Evolutionary conservation across 1,284 basidiomycete species (phyloP).

Genomic region (Pseudozyma tsukubaensis): DNA sequence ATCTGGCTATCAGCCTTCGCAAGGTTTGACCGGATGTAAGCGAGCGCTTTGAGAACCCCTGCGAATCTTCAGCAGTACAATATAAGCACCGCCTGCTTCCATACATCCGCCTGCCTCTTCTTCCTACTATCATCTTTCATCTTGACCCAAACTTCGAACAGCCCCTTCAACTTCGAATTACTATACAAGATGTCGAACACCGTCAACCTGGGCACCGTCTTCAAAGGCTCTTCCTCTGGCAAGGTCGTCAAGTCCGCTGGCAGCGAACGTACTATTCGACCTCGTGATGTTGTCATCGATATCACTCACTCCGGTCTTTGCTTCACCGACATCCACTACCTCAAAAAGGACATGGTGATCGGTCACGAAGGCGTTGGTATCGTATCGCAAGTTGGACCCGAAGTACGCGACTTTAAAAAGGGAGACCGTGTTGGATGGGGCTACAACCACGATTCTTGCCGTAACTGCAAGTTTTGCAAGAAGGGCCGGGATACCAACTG

Average conservation of each 20-base stretch:
- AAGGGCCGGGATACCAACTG: conserved; percentile 61
- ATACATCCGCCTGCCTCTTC: background rate
- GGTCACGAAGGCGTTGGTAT: conserved; percentile 67
- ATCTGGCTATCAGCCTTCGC: too few species aligned
- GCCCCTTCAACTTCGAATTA: background rate
- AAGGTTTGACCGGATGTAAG: background rate
- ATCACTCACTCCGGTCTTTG: conserved; percentile 65
- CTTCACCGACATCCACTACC: conserved; percentile 62
- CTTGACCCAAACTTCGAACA: too few species aligned
- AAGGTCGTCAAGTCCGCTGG: conserved; percentile 59
- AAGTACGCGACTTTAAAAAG: conserved; percentile 53
- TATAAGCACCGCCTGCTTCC: background rate
- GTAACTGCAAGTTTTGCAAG: conserved; percentile 60
- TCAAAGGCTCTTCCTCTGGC: conserved; percentile 60
- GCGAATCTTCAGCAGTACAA: too few species aligned
- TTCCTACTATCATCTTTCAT: too few species aligned
- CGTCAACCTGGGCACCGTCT: conserved; percentile 58
- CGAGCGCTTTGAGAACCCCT: background rate
- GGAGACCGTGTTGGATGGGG: conserved; percentile 66
- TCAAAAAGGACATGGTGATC: conserved; percentile 57
- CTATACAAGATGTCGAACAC: conserved; percentile 16
- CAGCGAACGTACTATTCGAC: conserved; percentile 24
- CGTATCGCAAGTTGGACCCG: conserved; percentile 59
- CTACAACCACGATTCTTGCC: conserved; percentile 62
- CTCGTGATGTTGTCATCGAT: conserved; percentile 61